Percentiles rank a stretch among this genome's conserved stretches.
Conservation (phyloP, 2,329 filamentous ascomycete species). For the Nemania serpens region DNA sequence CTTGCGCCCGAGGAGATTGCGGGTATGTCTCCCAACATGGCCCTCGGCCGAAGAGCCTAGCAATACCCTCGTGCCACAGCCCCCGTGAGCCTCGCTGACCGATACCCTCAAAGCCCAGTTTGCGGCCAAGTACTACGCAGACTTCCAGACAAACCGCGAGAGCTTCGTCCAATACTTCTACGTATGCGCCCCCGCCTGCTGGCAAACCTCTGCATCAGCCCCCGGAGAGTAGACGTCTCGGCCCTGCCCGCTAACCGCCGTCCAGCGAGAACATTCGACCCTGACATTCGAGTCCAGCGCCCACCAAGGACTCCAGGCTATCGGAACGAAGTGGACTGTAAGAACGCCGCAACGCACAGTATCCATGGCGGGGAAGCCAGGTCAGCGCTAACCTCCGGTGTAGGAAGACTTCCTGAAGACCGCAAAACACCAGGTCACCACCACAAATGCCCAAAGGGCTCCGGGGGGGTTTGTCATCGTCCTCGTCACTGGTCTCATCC, state of each 20-base stretch:
- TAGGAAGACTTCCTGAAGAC: conserved; percentile 29
- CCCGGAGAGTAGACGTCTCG: background rate
- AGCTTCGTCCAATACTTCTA: conserved; percentile 29
- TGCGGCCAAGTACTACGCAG: conserved; percentile 27
- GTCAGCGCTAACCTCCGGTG: conserved; percentile 10
- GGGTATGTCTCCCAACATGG: conserved; percentile 19
- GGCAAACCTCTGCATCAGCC: background rate
- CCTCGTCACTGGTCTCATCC: conserved; percentile 82
- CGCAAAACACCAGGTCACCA: conserved; percentile 61
- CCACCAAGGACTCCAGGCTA: conserved; percentile 64
- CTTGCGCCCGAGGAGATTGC: conserved; percentile 31
- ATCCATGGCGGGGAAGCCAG: background rate
- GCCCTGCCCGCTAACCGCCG: conserved; percentile 23
- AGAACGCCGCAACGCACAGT: conserved; percentile 35
- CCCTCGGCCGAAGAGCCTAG: background rate
- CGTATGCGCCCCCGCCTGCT: conserved; percentile 26
- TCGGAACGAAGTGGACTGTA: conserved; percentile 83
- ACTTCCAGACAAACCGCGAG: conserved; percentile 24
- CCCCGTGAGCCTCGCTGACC: background rate
- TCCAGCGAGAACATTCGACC: conserved; percentile 81
- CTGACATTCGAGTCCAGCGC: conserved; percentile 85
- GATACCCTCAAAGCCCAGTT: conserved; percentile 22
- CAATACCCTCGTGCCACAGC: background rate
- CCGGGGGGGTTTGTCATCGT: conserved; percentile 75
- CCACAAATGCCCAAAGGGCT: conserved; percentile 82